phyloP scores from a whole-genome alignment of 106 monocot species.

The Gastrodia elata region DNA sequence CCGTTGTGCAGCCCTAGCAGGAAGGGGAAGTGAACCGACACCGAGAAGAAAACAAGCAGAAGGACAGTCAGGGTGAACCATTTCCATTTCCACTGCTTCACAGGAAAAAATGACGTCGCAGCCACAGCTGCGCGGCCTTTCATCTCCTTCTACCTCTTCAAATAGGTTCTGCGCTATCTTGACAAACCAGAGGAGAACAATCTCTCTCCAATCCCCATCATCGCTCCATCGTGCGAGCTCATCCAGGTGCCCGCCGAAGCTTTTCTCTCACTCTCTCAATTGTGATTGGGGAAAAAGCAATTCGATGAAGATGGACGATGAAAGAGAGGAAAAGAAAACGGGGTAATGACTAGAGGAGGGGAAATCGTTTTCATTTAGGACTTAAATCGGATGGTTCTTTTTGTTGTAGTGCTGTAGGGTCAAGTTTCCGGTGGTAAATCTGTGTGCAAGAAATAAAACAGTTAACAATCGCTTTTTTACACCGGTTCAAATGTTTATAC shows the following conservation, averaged over 20 bases:
- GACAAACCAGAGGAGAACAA: not conserved
- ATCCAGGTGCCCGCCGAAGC: not conserved
- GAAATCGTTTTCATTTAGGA: not conserved
- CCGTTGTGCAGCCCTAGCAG: slow-evolving; percentile 38
- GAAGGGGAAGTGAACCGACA: slow-evolving; percentile 35
- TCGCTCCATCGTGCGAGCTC: not conserved
- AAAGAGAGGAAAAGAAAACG: not conserved
- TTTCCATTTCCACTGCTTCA: slow-evolving; percentile 51
- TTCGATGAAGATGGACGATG: not conserved
- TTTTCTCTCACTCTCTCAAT: not conserved
- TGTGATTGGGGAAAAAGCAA: slow-evolving; percentile 1
- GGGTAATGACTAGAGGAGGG: not conserved
- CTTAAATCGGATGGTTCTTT: not conserved
- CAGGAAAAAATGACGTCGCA: not conserved
- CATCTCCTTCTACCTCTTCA: slow-evolving; percentile 11
- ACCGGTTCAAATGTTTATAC: no score
- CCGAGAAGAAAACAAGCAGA: slow-evolving; percentile 39
- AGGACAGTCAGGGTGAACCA: slow-evolving; percentile 30
- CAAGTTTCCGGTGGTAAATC: not conserved
- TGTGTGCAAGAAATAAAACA: no score
- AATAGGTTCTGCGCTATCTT: not conserved
- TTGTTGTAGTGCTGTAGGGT: not conserved
- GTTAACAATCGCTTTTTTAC: no score
- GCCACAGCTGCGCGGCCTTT: slow-evolving; percentile 10
- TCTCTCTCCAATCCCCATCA: not conserved